Percentiles rank a stretch among this genome's conserved stretches.
Conservation (phyloP, 805 yeast species). For the Candida tammaniensis region DNA sequence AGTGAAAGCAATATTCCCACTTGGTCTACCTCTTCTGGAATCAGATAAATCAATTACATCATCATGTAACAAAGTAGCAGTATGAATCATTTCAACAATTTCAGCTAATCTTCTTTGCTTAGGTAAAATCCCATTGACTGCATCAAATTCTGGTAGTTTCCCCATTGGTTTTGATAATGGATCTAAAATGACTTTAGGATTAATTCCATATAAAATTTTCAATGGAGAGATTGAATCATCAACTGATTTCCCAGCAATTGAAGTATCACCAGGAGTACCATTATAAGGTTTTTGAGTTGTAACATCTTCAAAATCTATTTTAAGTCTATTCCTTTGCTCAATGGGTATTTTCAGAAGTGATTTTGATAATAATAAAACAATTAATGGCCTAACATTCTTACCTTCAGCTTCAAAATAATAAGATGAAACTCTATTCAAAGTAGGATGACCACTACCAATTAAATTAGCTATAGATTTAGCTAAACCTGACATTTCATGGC, state of each 20-base stretch:
- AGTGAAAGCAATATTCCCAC: conserved; percentile 90
- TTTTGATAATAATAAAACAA: conserved; percentile 79
- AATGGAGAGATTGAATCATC: conserved; percentile 75
- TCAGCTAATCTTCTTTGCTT: conserved; percentile 95
- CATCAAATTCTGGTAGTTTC: conserved; percentile 56
- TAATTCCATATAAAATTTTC: conserved; percentile 81
- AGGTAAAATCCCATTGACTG: conserved; percentile 78
- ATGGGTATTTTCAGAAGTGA: conserved; percentile 76
- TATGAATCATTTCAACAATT: conserved; percentile 97
- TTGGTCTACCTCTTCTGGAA: conserved; percentile 83
- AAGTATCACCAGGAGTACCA: conserved; percentile 53
- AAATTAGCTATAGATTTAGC: conserved; percentile 83
- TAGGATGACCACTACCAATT: conserved; percentile 92
- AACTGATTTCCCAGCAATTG: conserved; percentile 59
- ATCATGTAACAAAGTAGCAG: conserved; percentile 92
- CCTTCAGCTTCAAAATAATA: conserved; percentile 97
- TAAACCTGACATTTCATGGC: conserved; percentile 86
- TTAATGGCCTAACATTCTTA: conserved; percentile 88
- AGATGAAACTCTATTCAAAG: conserved; percentile 85
- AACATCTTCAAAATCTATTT: conserved; percentile 62
- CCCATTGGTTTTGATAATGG: conserved; percentile 83
- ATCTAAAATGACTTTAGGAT: conserved; percentile 76
- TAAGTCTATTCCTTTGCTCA: conserved; percentile 60
- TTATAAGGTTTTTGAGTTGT: conserved; percentile 61
- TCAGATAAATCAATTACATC: conserved; percentile 93